Conservation (phyloP, 1,139 yeast genomes). For the Suzukiozyma palmioleophila region DNA sequence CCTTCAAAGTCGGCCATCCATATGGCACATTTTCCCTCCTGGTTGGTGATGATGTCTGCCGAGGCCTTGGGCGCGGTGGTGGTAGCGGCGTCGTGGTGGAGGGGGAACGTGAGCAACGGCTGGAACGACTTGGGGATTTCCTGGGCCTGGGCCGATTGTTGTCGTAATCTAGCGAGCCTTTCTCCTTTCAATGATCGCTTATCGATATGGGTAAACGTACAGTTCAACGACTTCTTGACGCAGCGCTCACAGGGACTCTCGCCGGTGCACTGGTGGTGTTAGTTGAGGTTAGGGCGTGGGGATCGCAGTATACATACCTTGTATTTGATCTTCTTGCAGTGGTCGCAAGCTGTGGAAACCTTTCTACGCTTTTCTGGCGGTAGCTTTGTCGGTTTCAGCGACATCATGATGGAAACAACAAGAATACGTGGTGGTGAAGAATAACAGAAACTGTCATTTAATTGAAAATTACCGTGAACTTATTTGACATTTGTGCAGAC, state of each 20-base stretch:
- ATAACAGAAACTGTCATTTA: too few species aligned
- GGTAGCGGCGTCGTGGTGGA: conserved; percentile 7
- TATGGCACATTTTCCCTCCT: conserved; percentile 14
- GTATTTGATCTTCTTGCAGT: conserved; percentile 34
- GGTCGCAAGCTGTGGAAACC: conserved; percentile 38
- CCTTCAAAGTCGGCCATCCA: conserved; percentile 19
- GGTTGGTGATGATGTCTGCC: conserved; percentile 13
- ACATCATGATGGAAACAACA: too few species aligned
- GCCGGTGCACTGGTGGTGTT: conserved; percentile 19
- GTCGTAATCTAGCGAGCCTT: conserved; percentile 15
- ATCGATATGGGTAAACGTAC: conserved; percentile 24
- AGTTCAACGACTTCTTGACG: conserved; percentile 19
- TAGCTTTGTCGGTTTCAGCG: conserved; percentile 9
- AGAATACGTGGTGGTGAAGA: too few species aligned
- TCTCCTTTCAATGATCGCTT: conserved; percentile 26
- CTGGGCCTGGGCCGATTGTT: conserved; percentile 5
- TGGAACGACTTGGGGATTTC: conserved; percentile 24
- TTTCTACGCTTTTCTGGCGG: conserved; percentile 25
- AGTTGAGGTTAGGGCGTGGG: background rate
- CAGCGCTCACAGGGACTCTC: conserved; percentile 25
- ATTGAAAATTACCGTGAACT: too few species aligned
- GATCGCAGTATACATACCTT: conserved; percentile 12
- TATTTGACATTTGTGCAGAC: too few species aligned
- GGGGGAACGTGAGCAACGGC: conserved; percentile 22
- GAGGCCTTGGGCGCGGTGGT: background rate